phyloP scores from a whole-genome alignment of 768 basidiomycete species.

The Russula virescens region DNA sequence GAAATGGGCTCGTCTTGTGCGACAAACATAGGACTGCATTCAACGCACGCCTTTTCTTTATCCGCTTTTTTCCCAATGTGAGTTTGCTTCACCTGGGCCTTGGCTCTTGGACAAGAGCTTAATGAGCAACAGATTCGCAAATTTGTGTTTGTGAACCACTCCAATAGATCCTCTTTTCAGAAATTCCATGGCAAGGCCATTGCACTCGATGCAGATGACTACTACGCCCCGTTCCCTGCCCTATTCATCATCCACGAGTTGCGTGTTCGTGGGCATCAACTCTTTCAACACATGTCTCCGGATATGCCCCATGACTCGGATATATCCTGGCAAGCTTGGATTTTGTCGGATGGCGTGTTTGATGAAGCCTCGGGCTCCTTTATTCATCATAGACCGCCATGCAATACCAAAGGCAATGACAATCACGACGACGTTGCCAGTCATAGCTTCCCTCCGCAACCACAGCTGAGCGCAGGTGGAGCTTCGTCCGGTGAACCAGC shows the following conservation, averaged over 20 bases:
- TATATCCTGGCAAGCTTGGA: slow-evolving; percentile 5
- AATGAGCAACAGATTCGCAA: slow-evolving; percentile 21
- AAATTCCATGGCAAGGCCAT: slow-evolving; percentile 34
- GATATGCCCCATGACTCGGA: slow-evolving; percentile 23
- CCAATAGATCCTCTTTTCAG: slow-evolving; percentile 16
- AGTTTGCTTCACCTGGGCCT: slow-evolving; percentile 12
- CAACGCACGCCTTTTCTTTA: slow-evolving; percentile 27
- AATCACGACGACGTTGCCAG: too few relatives aligned
- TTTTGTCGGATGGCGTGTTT: too few relatives aligned
- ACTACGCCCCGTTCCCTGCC: slow-evolving; percentile 31
- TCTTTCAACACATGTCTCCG: slow-evolving; percentile 27
- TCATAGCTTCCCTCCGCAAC: too few relatives aligned
- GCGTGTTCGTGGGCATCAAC: slow-evolving; percentile 32
- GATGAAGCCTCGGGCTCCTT: too few relatives aligned
- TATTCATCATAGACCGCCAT: too few relatives aligned
- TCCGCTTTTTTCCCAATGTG: slow-evolving; percentile 29
- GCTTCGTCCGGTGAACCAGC: too few relatives aligned
- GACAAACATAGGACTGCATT: slow-evolving; percentile 22
- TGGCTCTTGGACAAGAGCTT: background rate
- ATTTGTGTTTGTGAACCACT: slow-evolving; percentile 34
- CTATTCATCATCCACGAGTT: slow-evolving; percentile 36
- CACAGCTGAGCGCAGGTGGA: too few relatives aligned
- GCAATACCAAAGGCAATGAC: too few relatives aligned
- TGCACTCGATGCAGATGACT: slow-evolving; percentile 31
- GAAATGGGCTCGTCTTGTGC: slow-evolving; percentile 8